phyloP scores from a whole-genome alignment of 1,284 basidiomycete genomes.

The Trichosporon sp. region DNA sequence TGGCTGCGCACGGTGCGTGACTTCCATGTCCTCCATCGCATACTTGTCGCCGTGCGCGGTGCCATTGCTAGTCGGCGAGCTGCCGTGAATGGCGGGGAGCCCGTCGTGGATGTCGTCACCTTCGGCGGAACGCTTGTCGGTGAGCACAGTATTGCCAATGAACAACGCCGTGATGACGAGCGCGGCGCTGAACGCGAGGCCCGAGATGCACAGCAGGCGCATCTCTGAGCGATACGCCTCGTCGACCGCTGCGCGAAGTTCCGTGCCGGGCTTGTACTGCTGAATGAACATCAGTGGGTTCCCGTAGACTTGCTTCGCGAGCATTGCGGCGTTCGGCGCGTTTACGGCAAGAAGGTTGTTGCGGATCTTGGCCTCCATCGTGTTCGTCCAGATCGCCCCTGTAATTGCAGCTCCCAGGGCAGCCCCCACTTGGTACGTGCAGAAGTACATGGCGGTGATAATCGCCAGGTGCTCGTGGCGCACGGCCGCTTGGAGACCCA shows the following conservation, averaged over 20 bases:
- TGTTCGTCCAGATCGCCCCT: constrained; percentile 47
- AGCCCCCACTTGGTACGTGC: constrained; percentile 34
- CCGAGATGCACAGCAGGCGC: constrained; percentile 31
- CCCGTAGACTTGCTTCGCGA: constrained; percentile 27
- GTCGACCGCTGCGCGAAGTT: constrained; percentile 36
- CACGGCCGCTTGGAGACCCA: constrained; percentile 42
- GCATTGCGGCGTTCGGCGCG: not conserved
- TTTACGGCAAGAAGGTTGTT: constrained; percentile 35
- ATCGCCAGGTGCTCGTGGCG: constrained; percentile 46
- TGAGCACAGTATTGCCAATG: constrained; percentile 13
- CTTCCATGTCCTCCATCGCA: not conserved
- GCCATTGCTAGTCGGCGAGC: not conserved
- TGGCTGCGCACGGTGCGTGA: not conserved
- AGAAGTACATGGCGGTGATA: constrained; percentile 44
- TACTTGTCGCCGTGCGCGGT: not conserved
- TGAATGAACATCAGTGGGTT: constrained; percentile 36
- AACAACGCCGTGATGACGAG: constrained; percentile 21
- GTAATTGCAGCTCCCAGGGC: constrained; percentile 45
- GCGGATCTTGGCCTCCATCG: constrained; percentile 14
- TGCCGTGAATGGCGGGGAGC: not conserved
- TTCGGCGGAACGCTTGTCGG: constrained; percentile 18
- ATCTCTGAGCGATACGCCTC: constrained; percentile 34
- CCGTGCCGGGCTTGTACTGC: constrained; percentile 39
- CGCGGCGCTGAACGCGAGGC: constrained; percentile 26
- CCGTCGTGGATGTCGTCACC: constrained; percentile 26